phyloP scores from a whole-genome alignment of 257 asterid genomes.

The Solanum neorickii region DNA sequence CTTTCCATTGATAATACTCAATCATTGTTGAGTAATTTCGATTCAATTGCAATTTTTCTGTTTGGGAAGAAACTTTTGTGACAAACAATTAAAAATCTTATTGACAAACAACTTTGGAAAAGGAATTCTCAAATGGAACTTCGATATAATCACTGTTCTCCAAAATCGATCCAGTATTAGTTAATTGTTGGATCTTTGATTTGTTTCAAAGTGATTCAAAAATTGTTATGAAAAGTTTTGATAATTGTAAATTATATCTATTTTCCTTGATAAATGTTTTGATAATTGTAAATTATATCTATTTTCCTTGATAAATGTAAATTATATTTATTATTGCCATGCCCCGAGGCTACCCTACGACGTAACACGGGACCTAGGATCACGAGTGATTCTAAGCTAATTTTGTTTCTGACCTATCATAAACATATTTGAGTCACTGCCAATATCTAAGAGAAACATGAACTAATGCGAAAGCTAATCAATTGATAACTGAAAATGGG shows the following conservation, averaged over 20 bases:
- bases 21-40: not conserved
- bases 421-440: too few relatives aligned
- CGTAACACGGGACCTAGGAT: too few relatives aligned
- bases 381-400: too few relatives aligned
- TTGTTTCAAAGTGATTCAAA: not conserved
- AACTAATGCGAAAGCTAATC: too few relatives aligned
- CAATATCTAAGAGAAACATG: too few relatives aligned
- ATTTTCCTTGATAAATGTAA: not conserved
- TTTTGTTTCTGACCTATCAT: too few relatives aligned
- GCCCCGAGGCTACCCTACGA: too few relatives aligned
- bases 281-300: not conserved
- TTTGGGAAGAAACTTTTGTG: too few relatives aligned
- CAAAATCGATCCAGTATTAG: not conserved
- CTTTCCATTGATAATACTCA: not conserved
- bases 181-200: not conserved
- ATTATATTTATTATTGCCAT: too few relatives aligned
- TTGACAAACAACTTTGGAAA: not conserved
- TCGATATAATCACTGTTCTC: too few relatives aligned
- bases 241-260: not conserved
- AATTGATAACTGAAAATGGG: too few relatives aligned
- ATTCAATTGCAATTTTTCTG: too few relatives aligned
- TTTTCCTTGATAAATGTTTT: not conserved
- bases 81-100: not conserved
- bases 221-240: not conserved
- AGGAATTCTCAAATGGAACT: not conserved